Conservation (phyloP, 768 basidiomycete species). For the Chiua virens region DNA sequence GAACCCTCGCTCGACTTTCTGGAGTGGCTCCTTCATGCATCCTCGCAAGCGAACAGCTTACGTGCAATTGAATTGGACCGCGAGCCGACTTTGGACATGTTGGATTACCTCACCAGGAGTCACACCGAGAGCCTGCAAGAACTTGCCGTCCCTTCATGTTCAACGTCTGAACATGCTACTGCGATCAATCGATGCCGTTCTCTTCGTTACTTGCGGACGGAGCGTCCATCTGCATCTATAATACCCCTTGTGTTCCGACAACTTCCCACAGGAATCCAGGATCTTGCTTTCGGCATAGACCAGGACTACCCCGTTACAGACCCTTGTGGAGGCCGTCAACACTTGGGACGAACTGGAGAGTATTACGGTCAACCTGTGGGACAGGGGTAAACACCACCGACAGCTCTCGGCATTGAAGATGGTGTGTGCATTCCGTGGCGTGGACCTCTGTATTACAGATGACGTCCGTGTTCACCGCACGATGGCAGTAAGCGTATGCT, state of each 20-base stretch:
- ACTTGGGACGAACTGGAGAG: constrained; percentile 41
- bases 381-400: constrained; percentile 48
- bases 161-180: constrained; percentile 45
- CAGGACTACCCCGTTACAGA: constrained; percentile 52
- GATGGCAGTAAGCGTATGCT: constrained; percentile 43
- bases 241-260: constrained; percentile 43
- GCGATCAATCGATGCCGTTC: constrained; percentile 48
- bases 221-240: constrained; percentile 46
- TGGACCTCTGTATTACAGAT: constrained; percentile 50
- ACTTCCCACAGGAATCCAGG: constrained; percentile 50
- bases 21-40: constrained; percentile 67
- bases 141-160: constrained; percentile 57
- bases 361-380: constrained; percentile 56
- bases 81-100: constrained; percentile 53
- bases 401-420: constrained; percentile 57
- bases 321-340: constrained; percentile 57
- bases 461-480: constrained; percentile 55
- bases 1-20: constrained; percentile 62
- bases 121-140: constrained; percentile 52
- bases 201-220: constrained; percentile 57
- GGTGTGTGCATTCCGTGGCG: constrained; percentile 61
- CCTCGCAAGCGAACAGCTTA: constrained; percentile 43
- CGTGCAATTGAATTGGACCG: constrained; percentile 57
- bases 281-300: constrained; percentile 62
- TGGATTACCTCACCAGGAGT: constrained; percentile 53